These are phyloP conservation scores for Chalciporus pseudorubinellus DNA, from an alignment of 768 basidiomycete species.

Conservation along the genomic window DNA sequence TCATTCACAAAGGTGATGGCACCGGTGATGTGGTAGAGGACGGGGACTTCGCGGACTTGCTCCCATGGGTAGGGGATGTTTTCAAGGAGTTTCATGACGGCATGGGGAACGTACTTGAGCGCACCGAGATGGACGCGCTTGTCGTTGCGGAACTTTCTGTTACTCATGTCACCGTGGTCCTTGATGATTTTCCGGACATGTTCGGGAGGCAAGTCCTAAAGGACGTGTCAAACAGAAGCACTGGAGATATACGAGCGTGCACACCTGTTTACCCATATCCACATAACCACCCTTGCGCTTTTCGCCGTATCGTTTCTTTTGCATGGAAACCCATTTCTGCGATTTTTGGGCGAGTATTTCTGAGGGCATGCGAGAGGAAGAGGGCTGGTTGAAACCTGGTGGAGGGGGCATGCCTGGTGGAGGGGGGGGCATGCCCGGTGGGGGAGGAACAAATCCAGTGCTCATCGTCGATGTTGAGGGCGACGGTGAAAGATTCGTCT, in stretches of 20 bases:
- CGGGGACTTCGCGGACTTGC: conserved; percentile 98
- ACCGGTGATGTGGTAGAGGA: conserved; percentile 98
- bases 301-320: conserved; percentile 88
- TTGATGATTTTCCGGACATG: conserved; percentile 99
- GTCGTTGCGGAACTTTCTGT: conserved; percentile 98
- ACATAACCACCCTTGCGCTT: conserved; percentile 87
- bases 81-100: conserved; percentile 98
- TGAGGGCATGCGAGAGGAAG: conserved; percentile 46
- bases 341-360: conserved; percentile 87
- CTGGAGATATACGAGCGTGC: conserved; percentile 16
- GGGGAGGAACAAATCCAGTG: conserved; percentile 34
- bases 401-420: conserved; percentile 44
- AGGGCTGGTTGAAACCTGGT: conserved; percentile 31
- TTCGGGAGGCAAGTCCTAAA: conserved; percentile 90
- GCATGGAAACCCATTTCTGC: conserved; percentile 95
- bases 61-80: conserved; percentile 98
- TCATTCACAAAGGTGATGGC: conserved; percentile 99
- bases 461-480: conserved; percentile 35
- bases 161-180: conserved; percentile 99
- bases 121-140: conserved; percentile 99
- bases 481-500: conserved; percentile 18
- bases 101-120: conserved; percentile 97
- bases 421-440: conserved; percentile 41
- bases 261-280: conserved; percentile 90
- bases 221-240: conserved; percentile 8